Base-by-base conservation (phyloP, 2,329 filamentous ascomycete species). In the Trichoderma sp. region DNA sequence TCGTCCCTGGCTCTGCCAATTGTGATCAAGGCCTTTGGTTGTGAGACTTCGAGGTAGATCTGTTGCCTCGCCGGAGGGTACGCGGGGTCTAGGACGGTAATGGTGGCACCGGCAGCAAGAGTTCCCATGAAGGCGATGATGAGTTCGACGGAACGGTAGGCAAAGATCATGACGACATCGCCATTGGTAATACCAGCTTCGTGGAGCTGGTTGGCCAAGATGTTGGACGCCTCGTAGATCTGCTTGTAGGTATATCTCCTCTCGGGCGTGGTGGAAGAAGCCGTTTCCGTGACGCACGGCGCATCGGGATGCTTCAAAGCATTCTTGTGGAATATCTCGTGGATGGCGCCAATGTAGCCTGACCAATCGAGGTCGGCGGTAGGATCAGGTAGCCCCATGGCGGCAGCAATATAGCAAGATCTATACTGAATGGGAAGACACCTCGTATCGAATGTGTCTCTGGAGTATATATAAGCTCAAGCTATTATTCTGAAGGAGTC, bases 131-230 rank as follows among this genome's bases (percentile, higher is more conserved):
- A 90, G 43, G 92, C 93, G 61, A 84, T 78, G 57, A 89, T 84
- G 13, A 90, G 80, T 32, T 89, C 86, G 39, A 97, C 94, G 62
- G 74, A 90, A 71, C 95, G 90, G 81, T 97, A 88, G 70, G 93
- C 93, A 79, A 91, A 98, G 74, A 96, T 93, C 93, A 97, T 97
- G 77, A 97, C 94, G 3, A 97, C 94, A 78, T 98, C 94, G 9
- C 94, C 94, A 75, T 90, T 85, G 72, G 90, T 86, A 74, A 94
- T 86, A 71, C 95, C 94, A 76, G 90, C 86, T 65, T 91, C 85
- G 68, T 92, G 88, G 23, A 98, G 86, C 78, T 97, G 88, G 81
- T 97, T 90, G 26, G 94, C 93, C 7, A 98, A 81, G 20, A 89
- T 86, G 79, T 97, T 97, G 34, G 93, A 92, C 0, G 92, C 91